phyloP scores from a whole-genome alignment of 2,329 filamentous ascomycete species.

The Trichophyton mentagrophytes region DNA sequence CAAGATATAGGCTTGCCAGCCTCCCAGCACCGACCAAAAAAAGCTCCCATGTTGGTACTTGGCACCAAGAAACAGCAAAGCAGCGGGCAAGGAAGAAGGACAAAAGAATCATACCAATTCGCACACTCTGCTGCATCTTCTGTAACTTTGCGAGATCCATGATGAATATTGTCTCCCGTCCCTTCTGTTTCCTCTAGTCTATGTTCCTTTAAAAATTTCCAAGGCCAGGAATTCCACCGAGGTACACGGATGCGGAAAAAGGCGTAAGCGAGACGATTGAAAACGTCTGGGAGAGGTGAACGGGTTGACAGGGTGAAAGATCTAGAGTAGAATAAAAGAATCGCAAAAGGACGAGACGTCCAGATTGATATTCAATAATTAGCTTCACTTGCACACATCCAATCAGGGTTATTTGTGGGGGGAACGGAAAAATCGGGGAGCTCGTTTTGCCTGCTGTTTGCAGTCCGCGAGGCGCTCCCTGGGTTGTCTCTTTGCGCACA shows the following conservation, averaged over 20 bases:
- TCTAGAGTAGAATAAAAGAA: neutral
- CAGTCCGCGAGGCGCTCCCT: neutral
- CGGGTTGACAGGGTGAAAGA: neutral
- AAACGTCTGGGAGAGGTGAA: neutral
- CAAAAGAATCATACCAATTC: slow-evolving; percentile 50
- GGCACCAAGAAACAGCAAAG: neutral
- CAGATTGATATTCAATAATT: slow-evolving; percentile 4
- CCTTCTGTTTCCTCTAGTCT: neutral
- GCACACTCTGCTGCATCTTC: slow-evolving; percentile 52
- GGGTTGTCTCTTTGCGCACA: neutral
- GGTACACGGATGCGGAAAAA: neutral
- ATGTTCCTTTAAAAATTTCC: neutral
- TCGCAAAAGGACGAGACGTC: slow-evolving; percentile 3
- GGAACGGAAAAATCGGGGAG: slow-evolving; percentile 4
- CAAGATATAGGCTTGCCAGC: neutral
- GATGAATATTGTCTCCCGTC: slow-evolving; percentile 19
- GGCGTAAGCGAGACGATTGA: neutral
- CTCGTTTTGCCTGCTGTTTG: neutral
- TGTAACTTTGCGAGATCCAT: slow-evolving; percentile 57
- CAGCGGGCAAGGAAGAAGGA: neutral
- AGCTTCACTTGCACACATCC: slow-evolving; percentile 6
- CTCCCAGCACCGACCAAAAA: neutral
- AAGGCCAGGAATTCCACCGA: neutral
- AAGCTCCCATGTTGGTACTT: neutral
- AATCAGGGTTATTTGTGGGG: slow-evolving; percentile 10